Conservation (phyloP, 768 basidiomycete genomes). For the Phlebiopsis gigantea region DNA sequence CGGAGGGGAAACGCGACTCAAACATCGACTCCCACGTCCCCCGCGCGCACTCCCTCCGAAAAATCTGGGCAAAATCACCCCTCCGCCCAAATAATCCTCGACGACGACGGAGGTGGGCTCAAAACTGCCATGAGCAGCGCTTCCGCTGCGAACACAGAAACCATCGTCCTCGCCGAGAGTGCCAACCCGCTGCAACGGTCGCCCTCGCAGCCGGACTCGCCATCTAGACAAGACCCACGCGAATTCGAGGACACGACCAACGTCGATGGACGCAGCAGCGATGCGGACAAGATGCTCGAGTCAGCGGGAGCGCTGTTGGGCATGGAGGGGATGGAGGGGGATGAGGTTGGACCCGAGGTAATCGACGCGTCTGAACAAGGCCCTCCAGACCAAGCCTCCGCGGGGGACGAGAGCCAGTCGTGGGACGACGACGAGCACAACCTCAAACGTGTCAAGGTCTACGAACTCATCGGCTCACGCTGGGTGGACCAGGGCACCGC, state of each 20-base stretch:
- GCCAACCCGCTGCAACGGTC: slow-evolving; percentile 27
- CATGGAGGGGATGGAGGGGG: slow-evolving; percentile 5
- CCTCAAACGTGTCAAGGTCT: slow-evolving; percentile 93
- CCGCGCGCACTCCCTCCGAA: slow-evolving; percentile 3
- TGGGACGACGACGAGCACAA: slow-evolving; percentile 64
- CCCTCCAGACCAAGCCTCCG: background rate
- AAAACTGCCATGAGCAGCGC: slow-evolving; percentile 38
- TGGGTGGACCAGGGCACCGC: slow-evolving; percentile 99
- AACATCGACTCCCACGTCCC: slow-evolving; percentile 23
- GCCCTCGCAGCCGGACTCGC: slow-evolving; percentile 16
- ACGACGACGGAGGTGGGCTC: slow-evolving; percentile 4
- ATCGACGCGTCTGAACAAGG: slow-evolving; percentile 12
- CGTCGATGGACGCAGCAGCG: slow-evolving; percentile 15
- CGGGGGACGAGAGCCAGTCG: slow-evolving; percentile 50
- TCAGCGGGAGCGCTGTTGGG: slow-evolving; percentile 2
- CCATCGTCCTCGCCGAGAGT: slow-evolving; percentile 23
- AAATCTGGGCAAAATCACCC: slow-evolving; percentile 4
- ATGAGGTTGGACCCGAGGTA: background rate
- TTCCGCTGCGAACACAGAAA: slow-evolving; percentile 31
- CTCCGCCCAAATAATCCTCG: slow-evolving; percentile 5
- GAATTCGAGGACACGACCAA: slow-evolving; percentile 4
- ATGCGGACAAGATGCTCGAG: slow-evolving; percentile 13
- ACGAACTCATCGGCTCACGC: slow-evolving; percentile 83
- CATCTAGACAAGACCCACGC: slow-evolving; percentile 3
- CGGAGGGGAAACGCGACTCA: slow-evolving; percentile 16